Conservation (phyloP, 305 asterid genomes). For the Solanum hybrid region DNA sequence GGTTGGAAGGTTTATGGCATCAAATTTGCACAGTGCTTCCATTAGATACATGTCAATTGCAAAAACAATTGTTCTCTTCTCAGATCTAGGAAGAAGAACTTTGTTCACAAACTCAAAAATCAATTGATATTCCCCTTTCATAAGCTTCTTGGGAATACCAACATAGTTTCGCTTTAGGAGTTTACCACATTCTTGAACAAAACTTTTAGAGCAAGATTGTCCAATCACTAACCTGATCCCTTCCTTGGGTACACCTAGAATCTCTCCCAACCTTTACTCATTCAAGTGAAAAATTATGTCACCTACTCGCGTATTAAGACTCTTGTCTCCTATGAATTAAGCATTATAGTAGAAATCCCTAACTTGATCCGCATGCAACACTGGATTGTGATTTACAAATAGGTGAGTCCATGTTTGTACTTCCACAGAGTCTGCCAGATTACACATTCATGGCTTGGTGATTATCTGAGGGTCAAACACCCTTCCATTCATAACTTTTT, state of each 20-base stretch:
- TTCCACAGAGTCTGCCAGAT: background rate
- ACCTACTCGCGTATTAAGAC: background rate
- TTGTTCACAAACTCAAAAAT: background rate
- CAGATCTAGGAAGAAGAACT: background rate
- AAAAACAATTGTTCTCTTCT: background rate
- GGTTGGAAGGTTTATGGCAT: background rate
- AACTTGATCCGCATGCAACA: background rate
- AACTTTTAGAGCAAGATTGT: background rate
- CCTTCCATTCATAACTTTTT: background rate
- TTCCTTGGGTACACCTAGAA: background rate
- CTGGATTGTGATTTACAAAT: background rate
- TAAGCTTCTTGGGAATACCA: background rate
- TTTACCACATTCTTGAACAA: background rate
- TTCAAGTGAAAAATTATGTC: background rate
- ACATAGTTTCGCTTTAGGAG: background rate
- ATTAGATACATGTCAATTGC: background rate
- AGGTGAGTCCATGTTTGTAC: background rate
- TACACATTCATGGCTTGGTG: background rate
- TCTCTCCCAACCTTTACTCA: background rate
- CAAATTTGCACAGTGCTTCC: background rate
- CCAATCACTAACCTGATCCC: background rate
- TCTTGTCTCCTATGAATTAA: background rate
- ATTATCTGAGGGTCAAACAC: background rate
- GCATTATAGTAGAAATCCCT: background rate
- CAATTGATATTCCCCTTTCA: background rate